Evolutionary conservation across 345 rosid genomes (phyloP), one percentile per base, ranked within the genome.

Genomic region (Capsella bursapastoris): DNA sequence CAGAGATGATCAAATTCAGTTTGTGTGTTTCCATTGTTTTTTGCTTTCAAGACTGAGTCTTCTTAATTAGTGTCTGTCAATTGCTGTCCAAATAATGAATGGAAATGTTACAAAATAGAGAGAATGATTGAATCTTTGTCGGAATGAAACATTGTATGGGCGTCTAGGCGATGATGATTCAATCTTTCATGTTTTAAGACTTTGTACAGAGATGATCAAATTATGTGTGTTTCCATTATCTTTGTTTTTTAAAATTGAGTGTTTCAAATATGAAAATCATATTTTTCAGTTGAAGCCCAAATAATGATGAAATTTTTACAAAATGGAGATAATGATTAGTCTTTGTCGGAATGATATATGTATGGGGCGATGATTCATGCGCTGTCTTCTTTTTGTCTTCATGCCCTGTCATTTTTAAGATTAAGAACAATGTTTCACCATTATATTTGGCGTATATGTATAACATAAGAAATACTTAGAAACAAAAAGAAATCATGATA

Each of bases 361-460:
- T 56, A 56, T 69, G 64, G 64, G 64, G 34, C 3, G 8, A 49
- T 31, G 48, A 48, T 76, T 53, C 66, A 49, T 77, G 76, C 34
- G 62, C 68, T 77, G 80, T 70, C 71, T 56, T 59, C 6, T 45
- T 69, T 60, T 76, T 76, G 75, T 22, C 75, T 40, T 70, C 71
- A 41, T 64, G 59, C 11, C 25, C 65, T 63, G 71, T 48, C 75
- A 48, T 38, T 64, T 41, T 1, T 3, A n/a, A 18, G 7, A 28
- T 15, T 8, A 4, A 16, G 1, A 49, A 22, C 41, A 47, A 31
- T 12, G 5, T 37, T 37, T 38, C 15, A 58, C 47, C 48, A 59
- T 2, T 35, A 15, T 8, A 45, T 15, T 15, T 37, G 62, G 43
- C 28, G 12, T 34, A 16, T 58, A 58, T 18, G 22, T 18, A 18